Evolutionary conservation across 345 rosid species (phyloP).

Genomic region (Citrus hindsii): DNA sequence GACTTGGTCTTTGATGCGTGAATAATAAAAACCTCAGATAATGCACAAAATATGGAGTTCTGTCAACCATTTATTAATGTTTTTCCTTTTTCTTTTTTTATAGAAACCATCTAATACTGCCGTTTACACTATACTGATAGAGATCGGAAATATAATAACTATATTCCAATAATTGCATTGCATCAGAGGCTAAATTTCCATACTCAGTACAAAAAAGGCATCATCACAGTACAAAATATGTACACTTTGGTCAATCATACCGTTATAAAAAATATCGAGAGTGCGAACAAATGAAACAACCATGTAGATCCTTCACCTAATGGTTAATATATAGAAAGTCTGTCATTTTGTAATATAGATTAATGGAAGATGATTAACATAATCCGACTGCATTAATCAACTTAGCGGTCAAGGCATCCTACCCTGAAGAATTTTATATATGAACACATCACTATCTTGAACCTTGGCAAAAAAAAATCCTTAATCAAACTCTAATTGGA

Average conservation of each 20-base stretch:
- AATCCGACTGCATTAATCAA: background rate
- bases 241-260: background rate
- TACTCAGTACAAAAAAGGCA: background rate
- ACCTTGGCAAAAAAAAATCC: background rate
- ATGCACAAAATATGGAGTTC: too few relatives aligned
- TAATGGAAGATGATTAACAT: background rate
- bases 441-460: background rate
- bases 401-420: constrained; percentile 8
- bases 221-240: background rate
- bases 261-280: too few relatives aligned
- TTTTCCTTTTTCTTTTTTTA: too few relatives aligned
- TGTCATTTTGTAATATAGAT: background rate
- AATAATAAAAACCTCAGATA: too few relatives aligned
- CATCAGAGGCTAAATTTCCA: background rate
- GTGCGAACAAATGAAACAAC: background rate
- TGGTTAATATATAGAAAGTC: background rate
- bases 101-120: background rate
- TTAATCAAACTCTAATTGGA: background rate
- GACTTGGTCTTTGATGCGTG: too few relatives aligned
- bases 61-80: too few relatives aligned
- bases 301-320: background rate
- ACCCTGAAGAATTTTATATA: background rate
- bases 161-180: background rate
- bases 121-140: background rate
- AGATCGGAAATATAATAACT: too few relatives aligned